Evolutionary conservation across 129 eudicot species (phyloP).

Genomic region (Silybum marianum): DNA sequence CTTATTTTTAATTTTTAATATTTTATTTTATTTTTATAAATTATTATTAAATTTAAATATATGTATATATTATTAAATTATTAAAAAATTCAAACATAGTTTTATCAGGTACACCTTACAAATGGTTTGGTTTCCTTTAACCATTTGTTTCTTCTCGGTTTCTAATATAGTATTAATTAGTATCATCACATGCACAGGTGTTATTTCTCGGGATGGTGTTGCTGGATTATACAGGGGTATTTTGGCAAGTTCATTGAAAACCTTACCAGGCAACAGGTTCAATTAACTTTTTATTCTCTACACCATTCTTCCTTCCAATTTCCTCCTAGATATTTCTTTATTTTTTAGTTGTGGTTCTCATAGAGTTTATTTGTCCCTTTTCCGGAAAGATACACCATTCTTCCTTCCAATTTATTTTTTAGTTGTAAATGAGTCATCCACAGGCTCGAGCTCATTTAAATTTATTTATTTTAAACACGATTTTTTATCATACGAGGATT

Average conservation of each 20-base stretch:
- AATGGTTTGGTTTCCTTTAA: neutral
- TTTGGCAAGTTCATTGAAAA: conserved; percentile 79
- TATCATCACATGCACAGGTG: conserved; percentile 51
- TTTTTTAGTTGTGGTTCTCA: neutral
- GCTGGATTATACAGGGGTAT: conserved; percentile 91
- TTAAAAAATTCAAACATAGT: too few relatives aligned
- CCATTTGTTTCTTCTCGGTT: neutral
- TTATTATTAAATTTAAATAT: too few relatives aligned
- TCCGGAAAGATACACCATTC: neutral
- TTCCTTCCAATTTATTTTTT: too few relatives aligned
- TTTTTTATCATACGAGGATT: neutral
- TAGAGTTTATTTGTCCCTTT: neutral
- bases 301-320: neutral
- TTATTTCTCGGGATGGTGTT: conserved; percentile 81
- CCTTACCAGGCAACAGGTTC: conserved; percentile 96
- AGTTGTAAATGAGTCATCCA: neutral
- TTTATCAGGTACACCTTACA: too few relatives aligned
- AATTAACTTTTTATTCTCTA: neutral
- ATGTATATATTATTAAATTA: too few relatives aligned
- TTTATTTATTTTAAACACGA: neutral
- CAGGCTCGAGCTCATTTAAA: neutral
- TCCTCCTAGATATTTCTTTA: neutral
- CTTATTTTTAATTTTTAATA: too few relatives aligned
- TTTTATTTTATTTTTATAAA: too few relatives aligned
- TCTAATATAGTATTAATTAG: neutral